These are phyloP conservation scores for Rossbeevera mucosa DNA, from an alignment of 768 basidiomycete species.

Conservation along the genomic window DNA sequence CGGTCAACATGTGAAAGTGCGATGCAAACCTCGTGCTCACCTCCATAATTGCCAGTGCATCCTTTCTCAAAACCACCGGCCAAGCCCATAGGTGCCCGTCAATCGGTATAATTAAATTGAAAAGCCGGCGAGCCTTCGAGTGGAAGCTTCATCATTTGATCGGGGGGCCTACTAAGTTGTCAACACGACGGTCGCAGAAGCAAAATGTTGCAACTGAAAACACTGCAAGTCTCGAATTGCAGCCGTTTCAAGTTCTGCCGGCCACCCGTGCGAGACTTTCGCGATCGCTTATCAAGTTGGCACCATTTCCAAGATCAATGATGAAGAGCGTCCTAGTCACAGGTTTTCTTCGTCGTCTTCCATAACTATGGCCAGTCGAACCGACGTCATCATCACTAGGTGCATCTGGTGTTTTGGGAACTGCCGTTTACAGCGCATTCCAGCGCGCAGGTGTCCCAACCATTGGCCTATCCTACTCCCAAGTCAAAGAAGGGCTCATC, in stretches of 20 bases:
- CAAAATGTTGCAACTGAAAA: too few species aligned
- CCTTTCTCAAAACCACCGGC: too few species aligned
- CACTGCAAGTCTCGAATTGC: too few species aligned
- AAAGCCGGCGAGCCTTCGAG: too few species aligned
- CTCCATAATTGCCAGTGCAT: too few species aligned
- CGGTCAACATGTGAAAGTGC: background rate
- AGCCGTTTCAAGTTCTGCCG: background rate
- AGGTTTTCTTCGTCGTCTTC: constrained; percentile 32
- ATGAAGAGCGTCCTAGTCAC: constrained; percentile 54
- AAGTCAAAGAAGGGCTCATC: constrained; percentile 47
- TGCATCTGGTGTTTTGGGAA: constrained; percentile 88
- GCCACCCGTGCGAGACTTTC: background rate
- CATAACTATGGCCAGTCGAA: constrained; percentile 12
- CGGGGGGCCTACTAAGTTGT: too few species aligned
- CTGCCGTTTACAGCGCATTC: constrained; percentile 72
- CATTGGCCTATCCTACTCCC: constrained; percentile 69
- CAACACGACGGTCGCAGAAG: too few species aligned
- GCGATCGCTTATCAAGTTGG: too few species aligned
- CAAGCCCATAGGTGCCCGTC: too few species aligned
- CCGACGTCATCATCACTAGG: constrained; percentile 43
- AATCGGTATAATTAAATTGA: too few species aligned
- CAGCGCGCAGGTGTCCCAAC: constrained; percentile 40
- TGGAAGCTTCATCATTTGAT: too few species aligned
- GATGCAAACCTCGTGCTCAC: background rate
- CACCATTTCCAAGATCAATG: background rate